Evolutionary conservation across 495 filamentous ascomycete genomes (phyloP).

Genomic region (Penicillium pulvis): DNA sequence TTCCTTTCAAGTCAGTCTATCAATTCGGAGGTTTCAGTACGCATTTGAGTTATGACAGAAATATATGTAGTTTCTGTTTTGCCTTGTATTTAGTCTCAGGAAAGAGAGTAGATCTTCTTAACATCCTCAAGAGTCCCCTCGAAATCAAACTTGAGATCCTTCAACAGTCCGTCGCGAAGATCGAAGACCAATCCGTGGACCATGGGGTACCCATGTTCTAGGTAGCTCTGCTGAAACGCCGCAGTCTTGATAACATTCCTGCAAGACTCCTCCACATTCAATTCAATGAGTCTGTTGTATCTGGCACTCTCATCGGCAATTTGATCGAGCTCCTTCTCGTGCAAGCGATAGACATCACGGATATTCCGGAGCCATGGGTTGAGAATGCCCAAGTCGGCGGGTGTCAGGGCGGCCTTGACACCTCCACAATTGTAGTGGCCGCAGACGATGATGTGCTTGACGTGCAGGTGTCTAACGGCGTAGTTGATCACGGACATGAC

Average conservation of each 20-base stretch:
- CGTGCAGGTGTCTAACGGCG: conserved; percentile 69
- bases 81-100: background rate
- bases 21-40: no score
- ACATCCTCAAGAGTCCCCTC: conserved; percentile 29
- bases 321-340: conserved; percentile 46
- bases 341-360: conserved; percentile 57
- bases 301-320: conserved; percentile 47
- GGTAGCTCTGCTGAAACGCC: conserved; percentile 63
- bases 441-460: conserved; percentile 80
- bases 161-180: conserved; percentile 56
- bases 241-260: conserved; percentile 60
- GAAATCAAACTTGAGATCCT: conserved; percentile 53
- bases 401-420: conserved; percentile 64
- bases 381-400: conserved; percentile 66
- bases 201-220: conserved; percentile 60
- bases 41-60: background rate
- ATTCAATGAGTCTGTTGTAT: conserved; percentile 60
- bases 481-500: conserved; percentile 76
- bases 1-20: no score
- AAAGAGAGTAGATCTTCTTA: conserved; percentile 38
- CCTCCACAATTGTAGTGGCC: conserved; percentile 83
- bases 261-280: conserved; percentile 67
- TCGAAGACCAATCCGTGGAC: conserved; percentile 74
- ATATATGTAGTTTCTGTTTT: background rate
- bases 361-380: conserved; percentile 80